A percentile compares a stretch with the other conserved stretches of the same genome.
Conservation (phyloP, 106 monocot species). For the Dactylorhiza incarnata region DNA sequence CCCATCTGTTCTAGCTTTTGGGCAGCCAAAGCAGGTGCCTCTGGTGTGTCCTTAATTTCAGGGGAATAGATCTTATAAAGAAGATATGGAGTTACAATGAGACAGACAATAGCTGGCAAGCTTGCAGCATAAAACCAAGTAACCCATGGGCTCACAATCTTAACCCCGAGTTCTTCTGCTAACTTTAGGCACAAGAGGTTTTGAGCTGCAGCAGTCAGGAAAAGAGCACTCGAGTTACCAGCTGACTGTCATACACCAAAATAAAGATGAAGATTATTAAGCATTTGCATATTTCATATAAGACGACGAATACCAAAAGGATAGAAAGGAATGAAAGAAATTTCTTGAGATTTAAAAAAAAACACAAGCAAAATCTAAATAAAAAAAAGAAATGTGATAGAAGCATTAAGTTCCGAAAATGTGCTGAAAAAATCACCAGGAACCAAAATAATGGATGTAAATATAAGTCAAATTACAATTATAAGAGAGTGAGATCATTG, state of each 20-base stretch:
- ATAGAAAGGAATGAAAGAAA: background rate
- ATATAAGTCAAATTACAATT: background rate
- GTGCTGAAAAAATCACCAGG: background rate
- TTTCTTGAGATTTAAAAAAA: background rate
- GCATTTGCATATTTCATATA: background rate
- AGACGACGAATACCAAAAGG: background rate
- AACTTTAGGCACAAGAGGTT: slow-evolving; percentile 90
- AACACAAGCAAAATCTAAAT: background rate
- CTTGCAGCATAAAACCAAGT: slow-evolving; percentile 92
- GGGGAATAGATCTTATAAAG: slow-evolving; percentile 88
- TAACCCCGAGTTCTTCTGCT: slow-evolving; percentile 86
- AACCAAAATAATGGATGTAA: background rate
- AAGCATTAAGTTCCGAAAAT: background rate
- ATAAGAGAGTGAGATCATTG: no score
- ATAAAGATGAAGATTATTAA: slow-evolving; percentile 8
- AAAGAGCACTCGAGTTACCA: slow-evolving; percentile 93
- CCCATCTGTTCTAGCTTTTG: slow-evolving; percentile 86
- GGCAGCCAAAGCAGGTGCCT: slow-evolving; percentile 78
- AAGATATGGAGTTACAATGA: slow-evolving; percentile 74
- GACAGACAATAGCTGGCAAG: slow-evolving; percentile 80
- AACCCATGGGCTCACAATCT: slow-evolving; percentile 81
- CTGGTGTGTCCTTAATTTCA: slow-evolving; percentile 83
- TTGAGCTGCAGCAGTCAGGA: slow-evolving; percentile 94
- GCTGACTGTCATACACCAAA: slow-evolving; percentile 56
- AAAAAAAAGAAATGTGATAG: background rate